Percentiles rank a stretch among this genome's conserved stretches.
Conservation (phyloP, 2,329 filamentous ascomycete genomes). For the Amylocarpus encephaloides region DNA sequence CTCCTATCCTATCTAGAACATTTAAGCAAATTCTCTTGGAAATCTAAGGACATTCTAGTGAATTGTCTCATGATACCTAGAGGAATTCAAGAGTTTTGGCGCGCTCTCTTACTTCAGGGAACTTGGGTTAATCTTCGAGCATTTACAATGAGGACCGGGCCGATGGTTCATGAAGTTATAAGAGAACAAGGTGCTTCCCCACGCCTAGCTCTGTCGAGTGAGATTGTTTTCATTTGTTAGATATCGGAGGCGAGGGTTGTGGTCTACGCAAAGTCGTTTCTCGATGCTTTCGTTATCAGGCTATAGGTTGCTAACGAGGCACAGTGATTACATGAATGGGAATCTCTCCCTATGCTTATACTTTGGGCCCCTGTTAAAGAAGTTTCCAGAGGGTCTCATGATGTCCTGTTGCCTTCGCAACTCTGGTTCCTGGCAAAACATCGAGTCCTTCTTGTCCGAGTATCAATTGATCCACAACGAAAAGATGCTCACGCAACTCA, state of each 20-base stretch:
- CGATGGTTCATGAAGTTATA: background rate
- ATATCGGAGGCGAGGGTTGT: too few species aligned
- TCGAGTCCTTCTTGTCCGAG: slow-evolving; percentile 10
- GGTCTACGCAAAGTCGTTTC: too few species aligned
- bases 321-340: slow-evolving; percentile 10
- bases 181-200: background rate
- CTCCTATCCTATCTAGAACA: too few species aligned
- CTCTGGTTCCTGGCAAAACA: background rate
- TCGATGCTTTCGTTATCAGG: too few species aligned
- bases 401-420: slow-evolving; percentile 12
- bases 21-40: too few species aligned
- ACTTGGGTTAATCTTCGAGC: too few species aligned
- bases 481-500: slow-evolving; percentile 6
- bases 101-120: too few species aligned
- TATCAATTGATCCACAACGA: slow-evolving; percentile 11
- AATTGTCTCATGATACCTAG: too few species aligned
- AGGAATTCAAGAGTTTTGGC: too few species aligned
- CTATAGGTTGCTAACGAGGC: background rate
- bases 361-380: slow-evolving; percentile 8
- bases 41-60: too few species aligned
- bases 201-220: background rate
- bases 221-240: too few species aligned
- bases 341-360: slow-evolving; percentile 12
- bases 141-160: too few species aligned
- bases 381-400: background rate